Evolutionary conservation across 805 yeast genomes (phyloP).

Genomic region (Jamesozyma jinghongensis): DNA sequence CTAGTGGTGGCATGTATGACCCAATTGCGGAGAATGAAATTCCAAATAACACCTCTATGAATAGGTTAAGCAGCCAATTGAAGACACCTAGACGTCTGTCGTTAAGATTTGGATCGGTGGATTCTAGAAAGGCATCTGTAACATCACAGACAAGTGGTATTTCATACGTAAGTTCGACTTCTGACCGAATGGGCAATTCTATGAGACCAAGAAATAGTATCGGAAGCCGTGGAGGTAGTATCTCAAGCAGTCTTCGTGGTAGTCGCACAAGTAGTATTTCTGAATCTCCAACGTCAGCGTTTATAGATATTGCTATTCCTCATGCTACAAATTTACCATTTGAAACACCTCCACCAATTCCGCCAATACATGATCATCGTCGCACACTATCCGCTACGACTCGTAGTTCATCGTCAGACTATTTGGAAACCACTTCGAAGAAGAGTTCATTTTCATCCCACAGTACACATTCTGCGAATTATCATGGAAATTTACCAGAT

Average conservation of each 20-base stretch:
- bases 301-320: constrained; percentile 36
- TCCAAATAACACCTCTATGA: not conserved
- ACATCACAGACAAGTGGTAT: constrained; percentile 28
- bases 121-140: constrained; percentile 34
- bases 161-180: constrained; percentile 26
- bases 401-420: constrained; percentile 10
- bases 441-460: constrained; percentile 25
- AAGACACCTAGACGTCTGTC: constrained; percentile 7
- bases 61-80: not conserved
- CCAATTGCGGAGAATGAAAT: not conserved
- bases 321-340: constrained; percentile 49
- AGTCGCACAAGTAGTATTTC: constrained; percentile 8
- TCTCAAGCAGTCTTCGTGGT: constrained; percentile 17
- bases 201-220: constrained; percentile 20
- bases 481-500: constrained; percentile 12
- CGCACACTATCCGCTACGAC: constrained; percentile 3
- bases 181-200: constrained; percentile 27
- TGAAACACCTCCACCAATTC: constrained; percentile 37
- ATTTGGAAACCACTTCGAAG: constrained; percentile 8
- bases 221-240: constrained; percentile 17
- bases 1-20: not conserved
- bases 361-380: constrained; percentile 3
- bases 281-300: constrained; percentile 3
- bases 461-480: constrained; percentile 14
- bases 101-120: constrained; percentile 6